Conservation (phyloP, 768 basidiomycete species). For the Pulveroboletus sp. region DNA sequence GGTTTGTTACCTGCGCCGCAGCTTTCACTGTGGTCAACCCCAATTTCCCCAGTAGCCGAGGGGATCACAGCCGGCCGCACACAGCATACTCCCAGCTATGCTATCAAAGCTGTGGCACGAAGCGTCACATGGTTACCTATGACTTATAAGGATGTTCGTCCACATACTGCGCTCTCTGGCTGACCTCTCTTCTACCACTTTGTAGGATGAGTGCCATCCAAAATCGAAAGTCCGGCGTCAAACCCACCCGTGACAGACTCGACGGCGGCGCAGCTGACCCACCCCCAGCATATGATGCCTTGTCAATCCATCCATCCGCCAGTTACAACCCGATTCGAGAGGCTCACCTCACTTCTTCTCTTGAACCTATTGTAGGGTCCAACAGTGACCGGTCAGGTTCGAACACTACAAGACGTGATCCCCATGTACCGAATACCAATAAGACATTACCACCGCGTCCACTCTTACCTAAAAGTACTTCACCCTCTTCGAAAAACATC, state of each 20-base stretch:
- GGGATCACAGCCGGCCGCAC: too few species aligned
- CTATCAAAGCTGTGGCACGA: background rate
- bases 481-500: background rate
- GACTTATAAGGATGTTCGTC: too few species aligned
- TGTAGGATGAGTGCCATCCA: background rate
- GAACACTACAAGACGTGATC: background rate
- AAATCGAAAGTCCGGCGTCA: background rate
- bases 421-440: background rate
- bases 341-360: background rate
- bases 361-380: background rate
- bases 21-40: too few species aligned
- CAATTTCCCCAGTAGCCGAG: too few species aligned
- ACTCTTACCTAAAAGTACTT: background rate
- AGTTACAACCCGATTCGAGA: background rate
- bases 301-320: background rate
- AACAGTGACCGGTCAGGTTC: background rate
- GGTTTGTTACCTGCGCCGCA: too few species aligned
- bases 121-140: background rate
- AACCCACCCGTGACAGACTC: background rate
- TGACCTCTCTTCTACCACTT: background rate
- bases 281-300: conserved; percentile 17
- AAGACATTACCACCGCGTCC: background rate
- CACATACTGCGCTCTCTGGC: too few species aligned
- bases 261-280: background rate
- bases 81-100: background rate